Base-by-base conservation (phyloP, 2,329 filamentous ascomycete species). In the Geosmithia morbida region DNA sequence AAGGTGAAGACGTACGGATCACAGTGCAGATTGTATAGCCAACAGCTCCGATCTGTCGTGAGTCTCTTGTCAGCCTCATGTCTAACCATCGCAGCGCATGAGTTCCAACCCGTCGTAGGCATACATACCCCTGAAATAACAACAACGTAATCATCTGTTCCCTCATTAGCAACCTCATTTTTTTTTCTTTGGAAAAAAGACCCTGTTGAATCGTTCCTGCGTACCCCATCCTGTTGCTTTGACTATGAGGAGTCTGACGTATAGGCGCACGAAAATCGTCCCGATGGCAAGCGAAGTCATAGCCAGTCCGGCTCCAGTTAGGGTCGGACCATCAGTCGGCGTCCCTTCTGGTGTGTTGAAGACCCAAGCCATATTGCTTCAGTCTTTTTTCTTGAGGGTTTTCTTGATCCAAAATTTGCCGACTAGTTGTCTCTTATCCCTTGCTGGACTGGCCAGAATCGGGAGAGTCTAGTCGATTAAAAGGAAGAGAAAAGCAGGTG, bases 71-170 rank as follows among this genome's bases (percentile, higher is more conserved):
- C 29, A 30, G n/a, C n/a, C n/a, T n/a, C n/a, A n/a, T n/a, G 29
- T 30, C 29, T 30, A 11, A 6, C 18, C 20, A 7, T 20, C 42
- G 42, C 42, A 20, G 11, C 30, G 17, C 30, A n/a, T 44, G 30
- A 11, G 37, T 53, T 68, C 65, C 65, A 17, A 66, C 51, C 41
- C 62, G 51, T 2, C 57, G 47, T 56, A 64, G 61, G 61, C 7
- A 7, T 6, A 11, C 39, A 41, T 41, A 41, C 39, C 39, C 43
- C 58, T n/a, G 53, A 46, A 5, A 53, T 42, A n/a, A 54, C 46
- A 26, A 55, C 54, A 3, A 51, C 13, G 50, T 46, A 50, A 46
- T 52, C 54, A 46, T 55, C 54, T 41, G 14, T 16, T 16, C 39
- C 11, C 6, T 41, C 14, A 16, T 41, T 16, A 41, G 39, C 39